Base-by-base conservation (phyloP, 2,329 filamentous ascomycete species). In the Cladophialophora chaetospira region DNA sequence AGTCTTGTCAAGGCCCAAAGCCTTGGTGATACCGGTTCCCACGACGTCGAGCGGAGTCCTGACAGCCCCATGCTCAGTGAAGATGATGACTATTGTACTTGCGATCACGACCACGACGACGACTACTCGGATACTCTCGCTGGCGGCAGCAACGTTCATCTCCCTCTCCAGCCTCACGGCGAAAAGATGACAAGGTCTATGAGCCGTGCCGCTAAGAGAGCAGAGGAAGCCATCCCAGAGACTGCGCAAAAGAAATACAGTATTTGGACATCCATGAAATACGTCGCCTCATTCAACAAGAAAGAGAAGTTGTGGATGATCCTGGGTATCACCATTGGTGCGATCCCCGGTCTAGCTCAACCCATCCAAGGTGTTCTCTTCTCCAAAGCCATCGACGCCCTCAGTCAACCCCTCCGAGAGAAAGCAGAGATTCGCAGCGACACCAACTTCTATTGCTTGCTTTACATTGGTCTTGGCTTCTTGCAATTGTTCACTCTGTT, bases 321-420 rank as follows among this genome's bases (percentile, higher is more conserved):
- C 2, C 23, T 63, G 3, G 65, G 63, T 19, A 69, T 69, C 1
- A 69, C 68, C 33, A 55, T 66, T 1, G 88, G 83, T 68, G 83
- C 84, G 29, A 79, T 85, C 68, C 87, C 85, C 59, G 89, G 89
- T 70, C 84, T 82, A 49, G 88, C 85, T 42, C 89, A 91, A 68
- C 87, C 87, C 9, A 80, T 78, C 0, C 79, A 82, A 65, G 79
- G 86, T 63, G 82, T 94, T 60, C 86, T 95, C 74, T 91, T 94
- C 65, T 86, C 88, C 67, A 92, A 94, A 72, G 81, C 89, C 57
- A 88, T 95, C 70, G 80, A 82, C 58, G 82, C 82, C 11, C 77
- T 89, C 10, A 81, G 83, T 3, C 72, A 84, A 17, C 79, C 74
- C 42, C 80, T 77, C 13, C 33, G 13, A 4, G 33, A 36, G 33